Conservation (phyloP, 805 yeast species). For the Pichia deserticola region DNA sequence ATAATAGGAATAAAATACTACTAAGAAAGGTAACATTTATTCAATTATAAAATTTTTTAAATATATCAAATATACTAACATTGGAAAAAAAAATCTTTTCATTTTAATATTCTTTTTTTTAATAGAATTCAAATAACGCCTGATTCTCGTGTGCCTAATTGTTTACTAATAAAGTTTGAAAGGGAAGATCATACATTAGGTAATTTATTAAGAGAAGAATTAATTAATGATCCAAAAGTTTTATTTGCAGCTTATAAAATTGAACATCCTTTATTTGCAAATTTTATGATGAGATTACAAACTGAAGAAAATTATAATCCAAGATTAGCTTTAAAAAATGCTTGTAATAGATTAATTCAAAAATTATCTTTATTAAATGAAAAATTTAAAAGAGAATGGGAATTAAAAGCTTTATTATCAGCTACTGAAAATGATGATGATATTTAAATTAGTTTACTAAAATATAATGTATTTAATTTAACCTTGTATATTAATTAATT, state of each 20-base stretch:
- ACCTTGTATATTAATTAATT: too few species aligned
- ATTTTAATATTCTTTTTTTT: background rate
- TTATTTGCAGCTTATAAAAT: constrained; percentile 95
- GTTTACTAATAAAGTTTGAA: constrained; percentile 86
- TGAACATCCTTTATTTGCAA: constrained; percentile 96
- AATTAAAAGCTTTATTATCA: constrained; percentile 64
- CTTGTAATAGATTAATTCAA: constrained; percentile 75
- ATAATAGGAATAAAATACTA: too few species aligned
- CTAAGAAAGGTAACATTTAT: too few species aligned
- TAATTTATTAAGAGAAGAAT: constrained; percentile 78
- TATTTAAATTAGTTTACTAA: background rate
- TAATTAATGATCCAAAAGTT: constrained; percentile 81
- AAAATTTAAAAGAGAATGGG: constrained; percentile 89
- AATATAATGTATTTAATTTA: too few species aligned
- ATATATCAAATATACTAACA: constrained; percentile 2
- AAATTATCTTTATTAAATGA: constrained; percentile 69
- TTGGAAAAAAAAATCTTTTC: background rate
- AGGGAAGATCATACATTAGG: constrained; percentile 98
- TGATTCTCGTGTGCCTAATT: constrained; percentile 91
- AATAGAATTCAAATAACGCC: constrained; percentile 66
- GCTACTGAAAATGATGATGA: constrained; percentile 43
- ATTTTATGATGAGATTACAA: constrained; percentile 88
- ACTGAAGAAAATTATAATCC: constrained; percentile 95
- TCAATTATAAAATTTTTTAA: too few species aligned
- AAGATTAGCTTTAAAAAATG: constrained; percentile 79